phyloP scores from a whole-genome alignment of 1,284 basidiomycete species.

The Fomitopsis pinicola region DNA sequence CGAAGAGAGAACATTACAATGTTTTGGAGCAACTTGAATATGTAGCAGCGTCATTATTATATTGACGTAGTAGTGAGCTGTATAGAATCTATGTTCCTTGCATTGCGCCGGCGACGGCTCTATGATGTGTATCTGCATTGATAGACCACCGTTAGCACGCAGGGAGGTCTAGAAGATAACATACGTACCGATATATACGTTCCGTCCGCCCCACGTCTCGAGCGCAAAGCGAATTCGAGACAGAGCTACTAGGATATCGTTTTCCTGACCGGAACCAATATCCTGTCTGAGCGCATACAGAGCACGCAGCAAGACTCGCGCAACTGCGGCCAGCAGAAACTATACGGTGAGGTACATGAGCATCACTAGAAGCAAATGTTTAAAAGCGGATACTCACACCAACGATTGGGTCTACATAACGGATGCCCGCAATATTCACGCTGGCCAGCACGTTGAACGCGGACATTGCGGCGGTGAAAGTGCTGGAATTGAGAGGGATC shows the following conservation, averaged over 20 bases:
- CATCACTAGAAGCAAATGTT: neutral
- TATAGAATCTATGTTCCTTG: neutral
- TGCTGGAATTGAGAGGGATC: conserved; percentile 16
- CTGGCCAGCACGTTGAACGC: conserved; percentile 19
- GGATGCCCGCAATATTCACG: conserved; percentile 11
- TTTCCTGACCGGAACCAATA: neutral
- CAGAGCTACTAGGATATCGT: neutral
- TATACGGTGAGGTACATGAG: neutral
- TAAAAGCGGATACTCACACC: conserved; percentile 17
- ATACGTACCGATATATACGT: neutral
- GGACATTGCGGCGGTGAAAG: conserved; percentile 22
- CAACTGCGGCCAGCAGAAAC: neutral
- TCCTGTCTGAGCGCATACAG: neutral
- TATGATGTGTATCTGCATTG: neutral
- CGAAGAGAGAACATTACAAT: too few relatives aligned
- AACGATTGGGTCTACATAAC: conserved; percentile 25
- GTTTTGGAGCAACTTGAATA: too few relatives aligned
- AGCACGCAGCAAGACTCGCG: neutral
- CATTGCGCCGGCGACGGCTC: neutral
- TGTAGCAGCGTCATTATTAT: too few relatives aligned
- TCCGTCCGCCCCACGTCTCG: neutral
- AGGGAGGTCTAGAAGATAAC: too few relatives aligned
- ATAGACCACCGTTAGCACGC: neutral
- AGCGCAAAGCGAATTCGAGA: neutral
- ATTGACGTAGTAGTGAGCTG: too few relatives aligned